Evolutionary conservation across 2,329 filamentous ascomycete genomes (phyloP).

Genomic region (Juglanconis juglandina): DNA sequence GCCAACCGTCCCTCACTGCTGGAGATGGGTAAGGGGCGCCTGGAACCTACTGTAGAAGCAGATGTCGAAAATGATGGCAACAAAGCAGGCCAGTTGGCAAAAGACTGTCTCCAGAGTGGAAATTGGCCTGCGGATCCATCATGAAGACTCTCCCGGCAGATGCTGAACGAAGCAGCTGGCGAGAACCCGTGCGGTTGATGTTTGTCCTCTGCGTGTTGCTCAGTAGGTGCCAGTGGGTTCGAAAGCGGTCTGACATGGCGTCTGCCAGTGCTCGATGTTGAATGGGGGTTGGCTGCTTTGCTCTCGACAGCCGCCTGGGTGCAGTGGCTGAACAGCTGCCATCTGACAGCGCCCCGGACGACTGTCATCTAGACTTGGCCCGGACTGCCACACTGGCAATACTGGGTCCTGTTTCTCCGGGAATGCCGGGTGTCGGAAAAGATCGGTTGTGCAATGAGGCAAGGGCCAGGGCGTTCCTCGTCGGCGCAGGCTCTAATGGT

Average conservation of each 20-base stretch:
- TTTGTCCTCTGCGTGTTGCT: background rate
- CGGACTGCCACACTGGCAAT: background rate
- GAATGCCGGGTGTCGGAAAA: too few relatives aligned
- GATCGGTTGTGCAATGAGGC: background rate
- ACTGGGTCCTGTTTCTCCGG: background rate
- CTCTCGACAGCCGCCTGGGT: background rate
- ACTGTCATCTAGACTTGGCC: background rate
- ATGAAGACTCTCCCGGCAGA: background rate
- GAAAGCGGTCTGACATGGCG: background rate
- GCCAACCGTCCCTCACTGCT: background rate
- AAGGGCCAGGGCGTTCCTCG: background rate
- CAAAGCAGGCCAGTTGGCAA: background rate
- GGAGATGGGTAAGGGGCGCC: background rate
- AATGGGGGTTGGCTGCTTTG: background rate
- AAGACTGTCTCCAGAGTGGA: background rate
- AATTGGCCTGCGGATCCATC: background rate
- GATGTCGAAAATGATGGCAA: background rate
- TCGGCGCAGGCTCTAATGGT: background rate
- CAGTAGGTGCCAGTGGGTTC: background rate
- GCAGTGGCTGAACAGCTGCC: slow-evolving; percentile 3
- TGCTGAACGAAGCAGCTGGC: background rate
- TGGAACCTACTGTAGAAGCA: background rate
- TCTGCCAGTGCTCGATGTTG: background rate
- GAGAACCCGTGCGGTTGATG: background rate
- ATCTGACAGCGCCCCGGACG: background rate